Percentiles rank a stretch among this genome's conserved stretches.
These are phyloP conservation scores for Amniculicola lignicola DNA, from an alignment of 495 filamentous ascomycete species.

Conservation along the genomic window DNA sequence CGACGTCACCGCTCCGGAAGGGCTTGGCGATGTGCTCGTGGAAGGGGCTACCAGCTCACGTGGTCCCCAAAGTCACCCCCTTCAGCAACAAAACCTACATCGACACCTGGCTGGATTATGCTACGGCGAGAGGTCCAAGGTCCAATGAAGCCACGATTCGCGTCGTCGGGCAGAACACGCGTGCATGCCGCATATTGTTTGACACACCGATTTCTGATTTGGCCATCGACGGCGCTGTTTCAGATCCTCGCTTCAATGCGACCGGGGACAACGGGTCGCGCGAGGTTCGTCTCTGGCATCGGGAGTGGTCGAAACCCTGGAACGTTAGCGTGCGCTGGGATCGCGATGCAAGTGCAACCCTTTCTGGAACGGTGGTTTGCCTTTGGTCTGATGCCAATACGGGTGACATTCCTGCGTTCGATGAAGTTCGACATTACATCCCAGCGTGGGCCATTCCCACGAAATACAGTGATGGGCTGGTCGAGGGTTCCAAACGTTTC, in stretches of 20 bases:
- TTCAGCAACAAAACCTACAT: conserved; percentile 26
- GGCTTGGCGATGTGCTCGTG: conserved; percentile 68
- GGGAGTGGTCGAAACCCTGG: conserved; percentile 72
- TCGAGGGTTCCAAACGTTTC: conserved; percentile 68
- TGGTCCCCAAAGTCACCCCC: conserved; percentile 39
- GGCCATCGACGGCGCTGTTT: conserved; percentile 55
- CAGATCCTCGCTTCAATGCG: conserved; percentile 55
- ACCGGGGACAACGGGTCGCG: conserved; percentile 52
- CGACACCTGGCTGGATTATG: conserved; percentile 59
- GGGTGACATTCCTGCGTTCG: conserved; percentile 76
- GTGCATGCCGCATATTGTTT: conserved; percentile 67
- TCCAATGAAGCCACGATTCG: conserved; percentile 52
- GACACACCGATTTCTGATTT: conserved; percentile 60
- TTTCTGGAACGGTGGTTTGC: conserved; percentile 73
- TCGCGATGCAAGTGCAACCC: conserved; percentile 42
- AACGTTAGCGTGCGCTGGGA: conserved; percentile 70
- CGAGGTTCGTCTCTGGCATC: conserved; percentile 67
- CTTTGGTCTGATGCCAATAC: conserved; percentile 84
- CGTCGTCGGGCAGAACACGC: conserved; percentile 62
- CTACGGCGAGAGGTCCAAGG: conserved; percentile 47
- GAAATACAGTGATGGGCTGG: conserved; percentile 74
- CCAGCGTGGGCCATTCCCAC: conserved; percentile 75
- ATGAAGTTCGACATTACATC: conserved; percentile 71
- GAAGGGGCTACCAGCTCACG: conserved; percentile 49
- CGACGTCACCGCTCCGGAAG: conserved; percentile 32